Base-by-base conservation (phyloP, 1,284 basidiomycete genomes). In the Ganoderma lingzhi region DNA sequence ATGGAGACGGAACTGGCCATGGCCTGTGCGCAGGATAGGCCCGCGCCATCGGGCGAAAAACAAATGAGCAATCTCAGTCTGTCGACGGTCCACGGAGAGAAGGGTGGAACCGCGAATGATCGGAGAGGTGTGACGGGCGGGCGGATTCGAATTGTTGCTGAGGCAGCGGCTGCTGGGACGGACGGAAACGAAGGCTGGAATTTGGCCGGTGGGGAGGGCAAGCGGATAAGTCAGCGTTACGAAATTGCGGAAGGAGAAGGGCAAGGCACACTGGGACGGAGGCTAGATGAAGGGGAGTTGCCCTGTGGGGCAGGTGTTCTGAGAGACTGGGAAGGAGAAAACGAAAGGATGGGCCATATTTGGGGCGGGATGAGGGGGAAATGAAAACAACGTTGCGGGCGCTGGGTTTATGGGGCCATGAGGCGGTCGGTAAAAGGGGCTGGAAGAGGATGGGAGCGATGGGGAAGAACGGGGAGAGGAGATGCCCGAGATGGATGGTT, bases 351-450 rank as follows among this genome's bases (percentile, higher is more conserved):
- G 64, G 51, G 69, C 63, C 71, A 67, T 67, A 71, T 67, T 75
- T 74, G 76, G 77, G 71, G 64, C 30, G 71, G 70, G 65, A 68
- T 69, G 66, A 69, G 70, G 72, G 70, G 70, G 73, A 76, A 73
- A 79, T 79, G 77, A 79, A 79, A 74, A 68, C 66, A 76, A 76
- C 75, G 78, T 73, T 76, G 76, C 67, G 66, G 62, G 69, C 73
- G 72, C 73, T 74, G 71, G 69, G 76, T 68, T 73, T 66, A 68
- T 66, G 62, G 56, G 69, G 71, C 62, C 76, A 77, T 67, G 77
- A 74, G 76, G 78, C 71, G 35, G 53, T 67, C 71, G 73, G 66
- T 66, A 75, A 68, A 65, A 12, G 67, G 69, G 64, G 71, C 45
- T 63, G 71, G 63, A 59, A 62, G 69, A 70, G 44, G 71, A 65